Evolutionary conservation across 805 yeast species (phyloP).

Genomic region (Yarrowia bubula): DNA sequence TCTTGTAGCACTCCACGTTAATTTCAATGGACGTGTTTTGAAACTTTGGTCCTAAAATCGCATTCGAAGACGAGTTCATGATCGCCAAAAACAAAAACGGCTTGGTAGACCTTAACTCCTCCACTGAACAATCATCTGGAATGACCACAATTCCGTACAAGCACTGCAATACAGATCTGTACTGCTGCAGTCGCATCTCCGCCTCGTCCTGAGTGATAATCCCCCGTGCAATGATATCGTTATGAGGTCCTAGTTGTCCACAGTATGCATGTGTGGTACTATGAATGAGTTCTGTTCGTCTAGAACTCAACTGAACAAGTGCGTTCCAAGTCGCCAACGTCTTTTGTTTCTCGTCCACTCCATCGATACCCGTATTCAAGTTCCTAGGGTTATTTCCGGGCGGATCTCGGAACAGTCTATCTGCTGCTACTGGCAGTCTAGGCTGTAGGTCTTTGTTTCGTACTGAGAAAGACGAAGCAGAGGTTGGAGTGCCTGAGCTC

Average conservation of each 20-base stretch:
- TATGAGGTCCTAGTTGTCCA: constrained; percentile 30
- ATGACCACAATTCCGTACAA: constrained; percentile 59
- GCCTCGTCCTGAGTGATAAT: constrained; percentile 62
- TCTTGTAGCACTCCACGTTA: constrained; percentile 5
- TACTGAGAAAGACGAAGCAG: constrained; percentile 9
- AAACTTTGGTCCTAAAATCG: constrained; percentile 15
- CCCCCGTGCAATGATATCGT: constrained; percentile 52
- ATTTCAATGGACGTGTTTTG: not conserved
- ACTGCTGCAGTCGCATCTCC: constrained; percentile 49
- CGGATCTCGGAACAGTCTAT: not conserved
- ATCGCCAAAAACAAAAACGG: constrained; percentile 67
- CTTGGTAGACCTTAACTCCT: constrained; percentile 48
- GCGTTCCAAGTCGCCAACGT: constrained; percentile 12
- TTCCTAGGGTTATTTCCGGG: not conserved
- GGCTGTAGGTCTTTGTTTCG: constrained; percentile 21
- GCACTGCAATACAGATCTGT: constrained; percentile 48
- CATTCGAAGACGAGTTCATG: constrained; percentile 57
- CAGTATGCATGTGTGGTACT: constrained; percentile 12
- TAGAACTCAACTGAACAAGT: not conserved
- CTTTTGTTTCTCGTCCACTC: constrained; percentile 5
- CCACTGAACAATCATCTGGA: constrained; percentile 46
- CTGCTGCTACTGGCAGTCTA: not conserved
- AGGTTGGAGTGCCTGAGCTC: constrained; percentile 3
- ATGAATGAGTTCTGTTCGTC: constrained; percentile 13
- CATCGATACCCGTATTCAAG: constrained; percentile 6